A percentile compares a stretch with the other conserved stretches of the same genome.
phyloP scores from a whole-genome alignment of 805 yeast species.

The Tetrapisispora namnaoensis region DNA sequence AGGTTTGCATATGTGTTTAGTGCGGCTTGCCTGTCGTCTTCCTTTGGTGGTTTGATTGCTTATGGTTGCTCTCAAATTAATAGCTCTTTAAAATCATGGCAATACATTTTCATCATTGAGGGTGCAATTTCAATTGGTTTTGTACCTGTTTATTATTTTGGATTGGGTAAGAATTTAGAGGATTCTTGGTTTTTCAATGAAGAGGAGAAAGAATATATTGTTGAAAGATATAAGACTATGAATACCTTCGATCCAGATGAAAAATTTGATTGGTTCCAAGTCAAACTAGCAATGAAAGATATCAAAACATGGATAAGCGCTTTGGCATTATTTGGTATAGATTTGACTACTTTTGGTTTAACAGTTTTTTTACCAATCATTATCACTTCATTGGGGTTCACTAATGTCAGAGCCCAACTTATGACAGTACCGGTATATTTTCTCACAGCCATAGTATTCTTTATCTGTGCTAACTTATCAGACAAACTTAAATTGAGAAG shows the following conservation, averaged over 20 bases:
- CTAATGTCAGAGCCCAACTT: constrained; percentile 65
- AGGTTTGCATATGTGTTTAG: constrained; percentile 41
- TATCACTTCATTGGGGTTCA: constrained; percentile 32
- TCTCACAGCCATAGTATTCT: constrained; percentile 57
- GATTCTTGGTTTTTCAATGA: constrained; percentile 33
- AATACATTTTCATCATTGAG: constrained; percentile 43
- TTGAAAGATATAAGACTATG: constrained; percentile 29
- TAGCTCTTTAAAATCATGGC: constrained; percentile 39
- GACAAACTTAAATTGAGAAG: constrained; percentile 44
- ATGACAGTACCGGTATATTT: constrained; percentile 85
- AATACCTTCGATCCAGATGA: constrained; percentile 31
- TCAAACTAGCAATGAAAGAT: constrained; percentile 24
- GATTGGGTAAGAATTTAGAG: constrained; percentile 34
- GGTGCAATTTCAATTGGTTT: constrained; percentile 36
- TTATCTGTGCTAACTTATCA: constrained; percentile 51
- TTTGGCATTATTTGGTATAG: constrained; percentile 31
- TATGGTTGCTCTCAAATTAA: constrained; percentile 36
- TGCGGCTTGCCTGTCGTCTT: constrained; percentile 45
- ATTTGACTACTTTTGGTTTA: constrained; percentile 33
- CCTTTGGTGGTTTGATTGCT: constrained; percentile 47
- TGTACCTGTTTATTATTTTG: constrained; percentile 29
- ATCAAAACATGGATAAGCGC: constrained; percentile 26
- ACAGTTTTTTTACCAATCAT: constrained; percentile 36
- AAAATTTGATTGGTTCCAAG: constrained; percentile 31
- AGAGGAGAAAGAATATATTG: constrained; percentile 32